phyloP scores from a whole-genome alignment of 805 yeast genomes.

The Pichia occidentalis region DNA sequence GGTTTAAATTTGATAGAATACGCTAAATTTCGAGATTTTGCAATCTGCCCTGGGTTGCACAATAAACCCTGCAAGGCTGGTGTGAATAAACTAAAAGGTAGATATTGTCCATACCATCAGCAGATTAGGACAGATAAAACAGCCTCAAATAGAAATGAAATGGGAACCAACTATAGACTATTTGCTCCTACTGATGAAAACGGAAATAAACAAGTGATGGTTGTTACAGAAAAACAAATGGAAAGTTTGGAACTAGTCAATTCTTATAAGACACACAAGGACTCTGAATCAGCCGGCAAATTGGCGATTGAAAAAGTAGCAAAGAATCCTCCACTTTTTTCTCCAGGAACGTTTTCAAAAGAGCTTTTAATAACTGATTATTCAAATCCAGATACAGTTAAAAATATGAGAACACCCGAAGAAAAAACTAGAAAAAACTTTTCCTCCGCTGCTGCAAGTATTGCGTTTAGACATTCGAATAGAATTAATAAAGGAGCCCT shows the following conservation, averaged over 20 bases:
- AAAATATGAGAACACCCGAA: constrained; percentile 10
- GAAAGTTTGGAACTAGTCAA: neutral
- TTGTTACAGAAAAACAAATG: constrained; percentile 18
- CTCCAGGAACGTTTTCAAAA: neutral
- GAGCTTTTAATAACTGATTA: constrained; percentile 14
- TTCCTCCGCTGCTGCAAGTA: constrained; percentile 36
- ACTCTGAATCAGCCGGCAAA: constrained; percentile 5
- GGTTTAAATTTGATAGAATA: constrained; percentile 57
- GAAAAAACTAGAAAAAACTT: constrained; percentile 26
- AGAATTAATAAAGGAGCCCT: constrained; percentile 43
- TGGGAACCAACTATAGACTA: constrained; percentile 53
- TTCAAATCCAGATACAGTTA: constrained; percentile 11
- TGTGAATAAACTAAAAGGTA: constrained; percentile 46
- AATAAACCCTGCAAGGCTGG: constrained; percentile 53
- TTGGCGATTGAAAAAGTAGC: constrained; percentile 3
- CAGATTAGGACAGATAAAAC: constrained; percentile 48
- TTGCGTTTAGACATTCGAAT: constrained; percentile 45
- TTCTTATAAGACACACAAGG: constrained; percentile 22
- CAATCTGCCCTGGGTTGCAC: constrained; percentile 51
- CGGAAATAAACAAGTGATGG: constrained; percentile 38
- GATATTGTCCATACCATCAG: constrained; percentile 66
- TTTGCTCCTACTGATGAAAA: constrained; percentile 45
- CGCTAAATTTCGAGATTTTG: constrained; percentile 64
- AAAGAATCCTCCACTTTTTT: constrained; percentile 1
- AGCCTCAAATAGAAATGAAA: constrained; percentile 66